Conservation (phyloP, 805 yeast species). For the Suhomyces kilbournensis region DNA sequence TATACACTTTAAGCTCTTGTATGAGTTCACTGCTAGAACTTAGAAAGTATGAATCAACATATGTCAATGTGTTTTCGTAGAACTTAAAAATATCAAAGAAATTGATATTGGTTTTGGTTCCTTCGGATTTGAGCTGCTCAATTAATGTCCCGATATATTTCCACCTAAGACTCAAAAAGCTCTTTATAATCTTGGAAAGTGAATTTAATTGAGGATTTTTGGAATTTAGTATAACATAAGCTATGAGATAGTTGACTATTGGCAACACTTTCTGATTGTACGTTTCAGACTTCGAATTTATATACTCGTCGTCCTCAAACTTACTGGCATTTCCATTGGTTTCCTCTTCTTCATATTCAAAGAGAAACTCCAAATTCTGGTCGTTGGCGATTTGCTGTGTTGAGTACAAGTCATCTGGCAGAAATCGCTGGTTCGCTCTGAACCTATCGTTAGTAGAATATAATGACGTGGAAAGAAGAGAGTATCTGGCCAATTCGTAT, state of each 20-base stretch:
- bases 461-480: conserved; percentile 13
- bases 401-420: conserved; percentile 6
- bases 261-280: conserved; percentile 20
- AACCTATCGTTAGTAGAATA: conserved; percentile 13
- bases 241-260: conserved; percentile 28
- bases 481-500: conserved; percentile 21
- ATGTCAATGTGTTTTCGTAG: conserved; percentile 33
- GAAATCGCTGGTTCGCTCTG: conserved; percentile 14
- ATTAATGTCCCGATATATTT: conserved; percentile 15
- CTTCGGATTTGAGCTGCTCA: background rate
- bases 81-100: conserved; percentile 29
- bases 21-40: conserved; percentile 12
- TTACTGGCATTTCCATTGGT: conserved; percentile 1
- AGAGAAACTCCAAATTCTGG: conserved; percentile 15
- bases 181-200: conserved; percentile 18
- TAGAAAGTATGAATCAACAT: conserved; percentile 22
- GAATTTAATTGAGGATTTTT: conserved; percentile 14
- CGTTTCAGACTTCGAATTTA: background rate
- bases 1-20: conserved; percentile 10
- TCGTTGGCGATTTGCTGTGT: conserved; percentile 4
- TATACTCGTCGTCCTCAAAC: conserved; percentile 7
- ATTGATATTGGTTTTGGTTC: conserved; percentile 11
- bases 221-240: conserved; percentile 29
- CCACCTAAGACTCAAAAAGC: conserved; percentile 23
- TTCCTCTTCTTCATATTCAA: conserved; percentile 12